Base-by-base conservation (phyloP, 768 basidiomycete species). In the Rhodosporidiobolus odoratus region DNA sequence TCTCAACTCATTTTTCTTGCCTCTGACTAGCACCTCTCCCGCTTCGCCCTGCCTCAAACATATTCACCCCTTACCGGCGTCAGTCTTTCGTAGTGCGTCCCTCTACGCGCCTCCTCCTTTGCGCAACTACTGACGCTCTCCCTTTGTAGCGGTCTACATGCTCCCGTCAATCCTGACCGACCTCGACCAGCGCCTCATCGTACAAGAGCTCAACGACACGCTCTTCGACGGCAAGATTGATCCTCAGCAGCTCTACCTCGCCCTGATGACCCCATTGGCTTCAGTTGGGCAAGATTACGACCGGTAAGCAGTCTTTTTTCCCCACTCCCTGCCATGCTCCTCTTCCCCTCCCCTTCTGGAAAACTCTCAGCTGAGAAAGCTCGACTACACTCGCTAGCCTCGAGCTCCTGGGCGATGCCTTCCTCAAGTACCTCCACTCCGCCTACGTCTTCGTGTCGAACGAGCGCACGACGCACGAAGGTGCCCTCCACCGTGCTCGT, bases 261-360 rank as follows among this genome's bases (percentile, higher is more conserved):
- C 92, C 16, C 81, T 91, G 48, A 87, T 86, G 70, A 81, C 90
- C 0, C 88, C 89, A 13, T 86, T 89, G 15, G 86, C 86, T 41
- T 84, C 85, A 38, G 82, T 85, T 57, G 89, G 89, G 73, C 83
- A 83, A 68, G 84, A 93, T 80, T 93, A 93, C 79, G 90, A 94
- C 80, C 86, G 91, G 43, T 80, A 92, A 56, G 92, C 92, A 27
- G 78, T 82, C 92, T 59, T 83, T 92, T 23, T 91, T 90, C 91
- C 75, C 68, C 81, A 61, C 65, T 40, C 41, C 3, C n/a, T 58
- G n/a, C 13, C 50, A 23, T n/a, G 50, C 32, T 69, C 25, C 17
- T 37, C 17, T 38, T 25, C 37, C 56, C 17, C 4, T 32, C 16
- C 34, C 4, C 8, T 38, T n/a, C n/a, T n/a, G n/a, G n/a, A n/a